A percentile compares a stretch with the other conserved stretches of the same genome.
Evolutionary conservation across 495 filamentous ascomycete species (phyloP).

Genomic region (Entonaema liquescens): DNA sequence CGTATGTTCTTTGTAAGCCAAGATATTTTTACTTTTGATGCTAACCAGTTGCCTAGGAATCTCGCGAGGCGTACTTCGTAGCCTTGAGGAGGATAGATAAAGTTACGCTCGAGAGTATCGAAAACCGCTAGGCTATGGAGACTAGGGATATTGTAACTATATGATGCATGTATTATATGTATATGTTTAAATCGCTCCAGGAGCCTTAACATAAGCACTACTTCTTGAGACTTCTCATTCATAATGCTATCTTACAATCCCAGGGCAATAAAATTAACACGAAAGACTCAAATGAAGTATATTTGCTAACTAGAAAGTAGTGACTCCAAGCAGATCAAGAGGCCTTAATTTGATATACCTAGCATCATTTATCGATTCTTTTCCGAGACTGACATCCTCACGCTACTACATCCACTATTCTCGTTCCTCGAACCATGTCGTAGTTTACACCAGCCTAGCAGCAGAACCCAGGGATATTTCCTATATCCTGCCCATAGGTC

Average conservation of each 20-base stretch:
- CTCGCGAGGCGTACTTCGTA: slow-evolving; percentile 87
- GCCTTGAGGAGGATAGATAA: slow-evolving; percentile 67
- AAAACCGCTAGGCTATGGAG: background rate
- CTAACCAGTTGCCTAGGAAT: slow-evolving; percentile 70
- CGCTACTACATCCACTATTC: background rate
- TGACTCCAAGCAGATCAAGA: background rate
- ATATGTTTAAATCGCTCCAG: background rate
- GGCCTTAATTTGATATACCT: background rate
- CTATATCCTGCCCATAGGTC: slow-evolving; percentile 30
- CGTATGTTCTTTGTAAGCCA: slow-evolving; percentile 61
- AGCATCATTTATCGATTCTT: background rate
- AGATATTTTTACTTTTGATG: background rate
- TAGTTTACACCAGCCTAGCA: slow-evolving; percentile 9
- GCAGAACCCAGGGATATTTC: slow-evolving; percentile 36
- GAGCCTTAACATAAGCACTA: background rate
- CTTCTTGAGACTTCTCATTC: background rate
- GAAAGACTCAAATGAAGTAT: background rate
- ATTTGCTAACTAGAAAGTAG: background rate
- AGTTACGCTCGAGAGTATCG: slow-evolving; percentile 40
- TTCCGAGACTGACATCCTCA: background rate
- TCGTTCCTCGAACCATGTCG: background rate
- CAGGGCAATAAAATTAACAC: background rate
- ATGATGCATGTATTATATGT: slow-evolving; percentile 1
- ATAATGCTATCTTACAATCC: too few relatives aligned
- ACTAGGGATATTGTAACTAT: background rate